Percentiles rank a stretch among this genome's conserved stretches.
These are phyloP conservation scores for Phlebiopsis gigantea DNA, from an alignment of 768 basidiomycete genomes.

Conservation along the genomic window DNA sequence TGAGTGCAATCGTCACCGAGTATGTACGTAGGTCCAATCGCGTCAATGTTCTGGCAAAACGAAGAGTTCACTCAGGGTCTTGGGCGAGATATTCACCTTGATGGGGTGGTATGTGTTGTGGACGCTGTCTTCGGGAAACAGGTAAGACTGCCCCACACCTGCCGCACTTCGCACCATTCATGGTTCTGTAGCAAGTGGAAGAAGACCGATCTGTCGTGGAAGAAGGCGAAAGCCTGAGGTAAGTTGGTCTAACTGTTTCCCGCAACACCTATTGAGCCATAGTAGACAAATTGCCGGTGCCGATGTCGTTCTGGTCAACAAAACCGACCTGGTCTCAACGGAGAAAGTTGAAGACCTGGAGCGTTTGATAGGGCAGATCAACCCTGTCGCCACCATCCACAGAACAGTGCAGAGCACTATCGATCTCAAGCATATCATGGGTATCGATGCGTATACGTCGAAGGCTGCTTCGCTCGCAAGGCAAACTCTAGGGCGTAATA, in stretches of 20 bases:
- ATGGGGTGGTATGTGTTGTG: slow-evolving; percentile 90
- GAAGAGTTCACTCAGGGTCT: slow-evolving; percentile 72
- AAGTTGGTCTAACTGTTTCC: slow-evolving; percentile 13
- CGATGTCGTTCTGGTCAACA: slow-evolving; percentile 91
- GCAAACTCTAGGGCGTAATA: not conserved
- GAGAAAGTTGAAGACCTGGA: slow-evolving; percentile 45
- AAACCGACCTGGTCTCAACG: slow-evolving; percentile 66
- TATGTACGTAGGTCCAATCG: slow-evolving; percentile 61
- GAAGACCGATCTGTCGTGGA: slow-evolving; percentile 65
- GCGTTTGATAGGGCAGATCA: slow-evolving; percentile 62
- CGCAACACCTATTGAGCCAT: not conserved
- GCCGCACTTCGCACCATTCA: not conserved
- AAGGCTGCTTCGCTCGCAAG: slow-evolving; percentile 31
- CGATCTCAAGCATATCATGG: slow-evolving; percentile 73
- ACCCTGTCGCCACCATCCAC: slow-evolving; percentile 74
- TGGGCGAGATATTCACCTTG: slow-evolving; percentile 66
- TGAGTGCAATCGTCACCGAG: not conserved
- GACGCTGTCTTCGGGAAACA: slow-evolving; percentile 78
- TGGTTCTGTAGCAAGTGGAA: slow-evolving; percentile 67
- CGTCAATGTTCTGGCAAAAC: slow-evolving; percentile 83
- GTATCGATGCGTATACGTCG: slow-evolving; percentile 71
- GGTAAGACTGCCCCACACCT: slow-evolving; percentile 26
- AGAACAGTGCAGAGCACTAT: slow-evolving; percentile 67
- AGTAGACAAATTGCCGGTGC: slow-evolving; percentile 90
- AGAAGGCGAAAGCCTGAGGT: slow-evolving; percentile 80